Percentiles rank a stretch among this genome's conserved stretches.
phyloP scores from a whole-genome alignment of 2,329 filamentous ascomycete genomes.

The Coccinonectria pachysandricola region DNA sequence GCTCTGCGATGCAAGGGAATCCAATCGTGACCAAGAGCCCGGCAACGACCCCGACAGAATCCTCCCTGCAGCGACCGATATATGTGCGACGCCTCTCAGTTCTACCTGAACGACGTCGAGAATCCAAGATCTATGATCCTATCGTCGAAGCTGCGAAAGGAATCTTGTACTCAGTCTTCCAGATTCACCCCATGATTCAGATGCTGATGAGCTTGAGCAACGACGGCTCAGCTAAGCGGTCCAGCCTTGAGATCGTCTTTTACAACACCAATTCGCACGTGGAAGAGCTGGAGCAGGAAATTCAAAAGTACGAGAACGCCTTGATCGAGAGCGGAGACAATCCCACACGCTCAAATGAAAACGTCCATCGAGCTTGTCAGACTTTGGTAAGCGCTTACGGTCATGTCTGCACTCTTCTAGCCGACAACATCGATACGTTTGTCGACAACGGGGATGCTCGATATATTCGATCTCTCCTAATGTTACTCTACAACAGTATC shows the following conservation, averaged over 20 bases:
- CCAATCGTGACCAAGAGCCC: conserved; percentile 39
- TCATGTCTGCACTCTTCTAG: conserved; percentile 51
- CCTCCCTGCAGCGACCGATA: conserved; percentile 46
- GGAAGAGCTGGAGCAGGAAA: conserved; percentile 54
- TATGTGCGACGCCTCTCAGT: conserved; percentile 55
- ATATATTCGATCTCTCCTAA: conserved; percentile 54
- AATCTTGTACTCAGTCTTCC: conserved; percentile 56
- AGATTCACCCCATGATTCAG: conserved; percentile 59
- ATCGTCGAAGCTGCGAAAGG: conserved; percentile 56
- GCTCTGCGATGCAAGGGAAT: conserved; percentile 54
- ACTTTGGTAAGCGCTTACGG: conserved; percentile 55
- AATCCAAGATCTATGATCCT: conserved; percentile 51
- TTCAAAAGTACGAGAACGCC: conserved; percentile 48
- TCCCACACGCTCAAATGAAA: conserved; percentile 47
- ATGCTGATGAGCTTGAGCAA: conserved; percentile 52
- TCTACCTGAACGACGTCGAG: conserved; percentile 51
- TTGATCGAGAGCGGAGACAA: conserved; percentile 37
- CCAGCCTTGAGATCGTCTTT: conserved; percentile 56
- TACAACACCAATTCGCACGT: conserved; percentile 59
- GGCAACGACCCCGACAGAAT: conserved; percentile 49
- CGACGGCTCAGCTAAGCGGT: conserved; percentile 49
- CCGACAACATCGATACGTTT: conserved; percentile 52
- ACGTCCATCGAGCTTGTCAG: conserved; percentile 51
- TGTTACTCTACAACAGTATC: conserved; percentile 56
- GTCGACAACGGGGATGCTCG: conserved; percentile 55